These are phyloP conservation scores for Saturnispora mendoncae DNA, from an alignment of 805 yeast species.

Conservation along the genomic window DNA sequence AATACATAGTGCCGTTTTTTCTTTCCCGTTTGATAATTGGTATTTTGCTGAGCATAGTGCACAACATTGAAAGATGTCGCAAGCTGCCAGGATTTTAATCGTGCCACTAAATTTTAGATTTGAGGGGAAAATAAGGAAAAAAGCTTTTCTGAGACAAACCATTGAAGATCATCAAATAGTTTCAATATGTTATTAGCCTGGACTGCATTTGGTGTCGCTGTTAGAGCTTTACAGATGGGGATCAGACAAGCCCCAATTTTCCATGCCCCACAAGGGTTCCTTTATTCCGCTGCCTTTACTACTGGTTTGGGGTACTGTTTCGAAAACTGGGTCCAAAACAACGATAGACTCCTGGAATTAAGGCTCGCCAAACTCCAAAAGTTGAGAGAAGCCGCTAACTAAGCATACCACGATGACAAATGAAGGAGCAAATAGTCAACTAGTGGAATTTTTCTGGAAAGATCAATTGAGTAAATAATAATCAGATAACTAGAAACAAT, in stretches of 20 bases:
- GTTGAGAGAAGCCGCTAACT: conserved; percentile 27
- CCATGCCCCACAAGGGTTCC: conserved; percentile 33
- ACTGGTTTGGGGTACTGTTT: conserved; percentile 34
- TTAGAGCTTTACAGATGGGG: conserved; percentile 38
- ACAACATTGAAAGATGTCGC: no score
- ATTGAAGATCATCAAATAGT: neutral
- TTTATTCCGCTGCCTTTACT: conserved; percentile 37
- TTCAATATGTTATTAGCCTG: conserved; percentile 27
- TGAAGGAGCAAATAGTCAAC: no score
- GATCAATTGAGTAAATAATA: no score
- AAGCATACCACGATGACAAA: conserved; percentile 1
- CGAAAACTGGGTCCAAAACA: conserved; percentile 31
- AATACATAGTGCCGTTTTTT: no score
- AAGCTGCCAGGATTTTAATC: no score
- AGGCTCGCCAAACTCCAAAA: conserved; percentile 31
- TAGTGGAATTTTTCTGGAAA: no score
- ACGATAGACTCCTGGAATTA: conserved; percentile 30
- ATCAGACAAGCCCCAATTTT: conserved; percentile 33
- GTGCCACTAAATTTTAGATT: neutral
- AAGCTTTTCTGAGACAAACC: neutral
- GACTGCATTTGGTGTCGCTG: conserved; percentile 33
- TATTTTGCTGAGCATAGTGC: no score
- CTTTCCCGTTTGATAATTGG: no score
- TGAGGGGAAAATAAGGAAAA: conserved; percentile 1
- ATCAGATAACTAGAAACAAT: no score